phyloP scores from a whole-genome alignment of 148 eudicot genomes.

The Limonium bicolor region DNA sequence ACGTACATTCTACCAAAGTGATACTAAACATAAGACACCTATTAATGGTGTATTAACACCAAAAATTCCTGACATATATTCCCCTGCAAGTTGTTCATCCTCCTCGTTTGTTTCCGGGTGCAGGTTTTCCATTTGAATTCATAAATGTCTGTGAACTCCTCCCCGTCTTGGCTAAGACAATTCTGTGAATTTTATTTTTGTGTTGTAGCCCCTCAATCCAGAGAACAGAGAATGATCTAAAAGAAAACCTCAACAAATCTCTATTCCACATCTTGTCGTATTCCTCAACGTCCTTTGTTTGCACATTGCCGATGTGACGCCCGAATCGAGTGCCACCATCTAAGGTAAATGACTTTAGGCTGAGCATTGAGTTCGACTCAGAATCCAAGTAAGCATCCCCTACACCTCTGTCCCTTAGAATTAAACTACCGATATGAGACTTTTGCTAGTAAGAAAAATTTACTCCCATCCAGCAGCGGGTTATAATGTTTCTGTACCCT shows the following conservation, averaged over 20 bases:
- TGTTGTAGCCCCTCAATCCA: neutral
- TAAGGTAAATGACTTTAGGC: neutral
- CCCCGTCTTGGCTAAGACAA: too few relatives aligned
- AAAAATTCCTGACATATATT: too few relatives aligned
- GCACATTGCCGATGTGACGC: neutral
- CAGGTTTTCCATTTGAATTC: too few relatives aligned
- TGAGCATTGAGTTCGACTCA: slow-evolving; percentile 1
- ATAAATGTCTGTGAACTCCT: too few relatives aligned
- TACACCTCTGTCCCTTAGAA: neutral
- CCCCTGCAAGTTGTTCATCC: too few relatives aligned
- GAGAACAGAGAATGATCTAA: slow-evolving; percentile 1
- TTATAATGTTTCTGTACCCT: neutral
- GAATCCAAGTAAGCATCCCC: neutral
- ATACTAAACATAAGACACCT: too few relatives aligned
- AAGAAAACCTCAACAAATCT: neutral
- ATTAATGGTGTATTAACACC: too few relatives aligned
- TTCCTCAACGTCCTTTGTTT: neutral
- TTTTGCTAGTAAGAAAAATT: too few relatives aligned
- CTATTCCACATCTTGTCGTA: neutral
- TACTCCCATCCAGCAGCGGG: neutral
- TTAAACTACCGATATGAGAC: too few relatives aligned
- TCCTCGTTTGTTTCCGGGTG: too few relatives aligned
- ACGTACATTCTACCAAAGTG: too few relatives aligned
- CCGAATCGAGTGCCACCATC: neutral
- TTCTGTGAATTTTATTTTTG: neutral